Percentiles rank a stretch among this genome's conserved stretches.
phyloP scores from a whole-genome alignment of 129 eudicot genomes.

The Saposhnikovia divaricata region DNA sequence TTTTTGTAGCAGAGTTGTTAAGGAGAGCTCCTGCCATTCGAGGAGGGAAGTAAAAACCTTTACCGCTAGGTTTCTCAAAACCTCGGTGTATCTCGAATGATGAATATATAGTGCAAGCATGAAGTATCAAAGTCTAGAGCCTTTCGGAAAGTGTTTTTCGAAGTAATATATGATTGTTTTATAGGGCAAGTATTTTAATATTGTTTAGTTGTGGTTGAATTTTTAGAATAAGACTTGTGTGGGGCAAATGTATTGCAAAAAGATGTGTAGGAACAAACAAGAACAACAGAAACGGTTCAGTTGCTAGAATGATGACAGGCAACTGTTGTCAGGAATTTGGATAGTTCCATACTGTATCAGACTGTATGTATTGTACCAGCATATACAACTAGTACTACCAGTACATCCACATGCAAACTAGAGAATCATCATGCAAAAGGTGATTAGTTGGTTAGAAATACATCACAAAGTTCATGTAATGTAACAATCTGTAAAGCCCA shows the following conservation, averaged over 20 bases:
- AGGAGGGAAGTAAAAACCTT: not conserved
- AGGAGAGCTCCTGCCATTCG: not conserved
- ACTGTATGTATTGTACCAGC: not conserved
- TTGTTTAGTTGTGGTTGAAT: not conserved
- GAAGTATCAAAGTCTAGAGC: not conserved
- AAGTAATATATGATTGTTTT: not conserved
- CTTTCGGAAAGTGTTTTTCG: not conserved
- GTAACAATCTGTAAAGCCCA: not conserved
- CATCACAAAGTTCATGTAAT: conserved; percentile 8
- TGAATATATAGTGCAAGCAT: not conserved
- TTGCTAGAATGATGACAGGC: not conserved
- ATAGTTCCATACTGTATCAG: not conserved
- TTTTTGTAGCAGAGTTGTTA: not conserved
- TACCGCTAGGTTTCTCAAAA: not conserved
- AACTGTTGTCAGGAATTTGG: not conserved
- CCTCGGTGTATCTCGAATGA: not conserved
- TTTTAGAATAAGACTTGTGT: not conserved
- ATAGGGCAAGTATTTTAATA: not conserved
- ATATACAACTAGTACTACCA: not conserved
- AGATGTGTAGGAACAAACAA: not conserved
- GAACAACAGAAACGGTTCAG: conserved; percentile 1
- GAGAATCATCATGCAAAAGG: not conserved
- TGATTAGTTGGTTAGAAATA: not conserved
- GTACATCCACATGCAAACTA: not conserved
- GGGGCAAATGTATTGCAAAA: not conserved